Conservation (phyloP, 139 green algal genomes). For the Tetradesmus lagerheimii region DNA sequence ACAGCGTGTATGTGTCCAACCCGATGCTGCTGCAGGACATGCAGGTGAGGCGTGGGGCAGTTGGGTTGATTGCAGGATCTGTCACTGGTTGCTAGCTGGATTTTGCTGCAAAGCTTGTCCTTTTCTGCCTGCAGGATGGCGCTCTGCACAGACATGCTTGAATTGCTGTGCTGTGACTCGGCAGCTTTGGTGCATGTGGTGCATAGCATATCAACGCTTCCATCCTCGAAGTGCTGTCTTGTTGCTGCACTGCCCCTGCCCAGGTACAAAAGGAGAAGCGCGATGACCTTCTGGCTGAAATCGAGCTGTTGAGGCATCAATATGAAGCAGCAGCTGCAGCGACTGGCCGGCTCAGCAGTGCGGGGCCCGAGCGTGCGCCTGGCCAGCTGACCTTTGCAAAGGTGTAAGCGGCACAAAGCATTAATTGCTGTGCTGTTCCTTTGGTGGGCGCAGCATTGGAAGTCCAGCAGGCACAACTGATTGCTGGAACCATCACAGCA, state of each 20-base stretch:
- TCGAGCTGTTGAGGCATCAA: constrained; percentile 58
- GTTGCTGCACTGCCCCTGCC: neutral
- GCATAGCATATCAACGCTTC: no score
- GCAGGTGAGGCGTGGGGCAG: constrained; percentile 52
- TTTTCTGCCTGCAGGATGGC: neutral
- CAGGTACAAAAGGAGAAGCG: constrained; percentile 59
- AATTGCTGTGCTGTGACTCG: neutral
- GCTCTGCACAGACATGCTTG: neutral
- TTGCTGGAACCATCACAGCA: no score
- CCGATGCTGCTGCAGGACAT: constrained; percentile 71
- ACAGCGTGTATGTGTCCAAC: constrained; percentile 66
- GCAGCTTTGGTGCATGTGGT: neutral
- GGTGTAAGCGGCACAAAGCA: neutral
- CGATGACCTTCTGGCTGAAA: constrained; percentile 52
- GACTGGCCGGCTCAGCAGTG: neutral
- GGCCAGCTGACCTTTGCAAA: neutral
- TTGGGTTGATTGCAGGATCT: neutral
- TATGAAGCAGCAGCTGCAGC: constrained; percentile 28
- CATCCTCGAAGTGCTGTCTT: neutral
- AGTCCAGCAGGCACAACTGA: no score
- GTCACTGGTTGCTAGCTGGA: neutral
- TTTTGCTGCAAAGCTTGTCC: neutral
- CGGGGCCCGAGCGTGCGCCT: neutral
- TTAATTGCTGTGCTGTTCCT: no score
- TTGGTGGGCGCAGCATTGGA: no score